Evolutionary conservation across 2,329 filamentous ascomycete genomes (phyloP), one percentile per base, ranked within the genome.

Genomic region (Fusarium dimerum): DNA sequence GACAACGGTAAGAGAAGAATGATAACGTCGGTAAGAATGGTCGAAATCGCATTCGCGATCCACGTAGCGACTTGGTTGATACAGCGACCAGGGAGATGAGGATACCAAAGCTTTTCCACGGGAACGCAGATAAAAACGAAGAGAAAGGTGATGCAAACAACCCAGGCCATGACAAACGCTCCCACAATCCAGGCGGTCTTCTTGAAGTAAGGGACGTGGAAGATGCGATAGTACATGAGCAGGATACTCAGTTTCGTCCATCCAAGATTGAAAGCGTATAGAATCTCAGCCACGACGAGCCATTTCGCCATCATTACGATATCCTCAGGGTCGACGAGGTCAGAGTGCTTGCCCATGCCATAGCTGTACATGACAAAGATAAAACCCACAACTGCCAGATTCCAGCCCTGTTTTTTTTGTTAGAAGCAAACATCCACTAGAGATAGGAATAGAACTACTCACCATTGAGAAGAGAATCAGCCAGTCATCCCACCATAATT

Each of bases 151-250:
- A 79, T 76, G 50, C 69, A 70, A 32, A 81, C 65, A 30, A 74
- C 73, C 78, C 79, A 82, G 18, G 66, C 64, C 51, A 80, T 68
- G 38, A 76, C 71, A 7, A 82, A 73, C 15, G 58, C 53, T 9
- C 71, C 75, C 6, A 80, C 68, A 3, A 66, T 60, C 59, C 71
- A 73, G 1, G 71, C 70, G 60, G 71, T 71, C 52, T 67, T 73
- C 58, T 73, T 73, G 54, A 80, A 76, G 51, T 70, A 71, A 0
- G 68, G 67, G 5, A 75, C 66, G 17, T 68, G 75, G 62, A 82
- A 82, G 56, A 82, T 78, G 60, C 78, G 77, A 59, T 73, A 73
- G 67, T 81, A 81, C 76, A 82, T 79, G 40, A 80, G 64, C 42
- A 82, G 60, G 18, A 82, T 68, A 46, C 74, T 74, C 13, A 80